Base-by-base conservation (phyloP, 129 eudicot species). In the Solidago caesia region DNA sequence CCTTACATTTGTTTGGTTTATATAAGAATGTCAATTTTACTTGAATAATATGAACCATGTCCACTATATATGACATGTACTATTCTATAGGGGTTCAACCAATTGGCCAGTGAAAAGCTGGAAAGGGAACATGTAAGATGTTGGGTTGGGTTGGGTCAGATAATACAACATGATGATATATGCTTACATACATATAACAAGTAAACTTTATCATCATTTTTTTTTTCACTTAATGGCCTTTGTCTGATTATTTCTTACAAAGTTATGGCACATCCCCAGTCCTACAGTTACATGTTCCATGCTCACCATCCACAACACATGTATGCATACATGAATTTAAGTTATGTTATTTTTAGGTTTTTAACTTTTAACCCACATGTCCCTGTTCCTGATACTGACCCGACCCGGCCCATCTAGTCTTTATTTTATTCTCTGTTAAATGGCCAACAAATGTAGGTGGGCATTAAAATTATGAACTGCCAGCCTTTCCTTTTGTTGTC, bases 401-500 rank as follows among this genome's bases (percentile, higher is more conserved):
- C 14, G 13, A 71, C 51, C 51, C 75, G 42, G 7, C 44, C 47
- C 79, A 16, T 64, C 66, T 45, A 29, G 68, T 58, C 59, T 47
- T 57, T 46, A 57, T 57, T 58, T 41, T n/a, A 42, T 46, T 64
- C 25, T 2, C 52, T 21, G 74, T 47, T 79, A 72, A 71, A 79
- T 66, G 64, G 75, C 83, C 79, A 79, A 73, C 79, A 73, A 66
- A 79, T 66, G n/a, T 68, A 46, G 83, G 79, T 79, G 83, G 74
- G 52, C 78, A 79, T 73, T 79, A 65, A 71, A 71, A 63, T 8
- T 11, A n/a, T 25, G 7, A 70, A 65, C 53, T 66, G 70, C 64
- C 64, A 72, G 68, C 53, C 74, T 73, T 68, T 72, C 56, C 8
- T 73, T 79, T 79, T 56, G 59, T 7, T 55, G 78, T 79, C 73